These are phyloP conservation scores for Vickermania spadyakhi DNA, from an alignment of 208 protist genomes.

Conservation along the genomic window DNA sequence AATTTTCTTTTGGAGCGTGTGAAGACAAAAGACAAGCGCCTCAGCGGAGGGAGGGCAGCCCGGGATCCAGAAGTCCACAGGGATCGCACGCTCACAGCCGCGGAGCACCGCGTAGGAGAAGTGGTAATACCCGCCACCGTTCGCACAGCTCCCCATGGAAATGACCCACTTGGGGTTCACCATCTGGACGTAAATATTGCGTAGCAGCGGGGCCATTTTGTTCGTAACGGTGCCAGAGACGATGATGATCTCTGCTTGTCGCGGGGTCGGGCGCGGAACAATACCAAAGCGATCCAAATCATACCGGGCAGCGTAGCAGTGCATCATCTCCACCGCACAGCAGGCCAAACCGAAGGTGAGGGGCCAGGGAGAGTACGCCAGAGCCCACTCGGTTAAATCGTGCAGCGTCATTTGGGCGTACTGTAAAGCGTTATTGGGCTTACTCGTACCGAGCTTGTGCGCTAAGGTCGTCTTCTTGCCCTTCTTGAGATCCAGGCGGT, in stretches of 20 bases:
- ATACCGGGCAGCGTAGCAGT: constrained; percentile 93
- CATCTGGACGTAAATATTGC: constrained; percentile 97
- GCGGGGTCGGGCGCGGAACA: constrained; percentile 91
- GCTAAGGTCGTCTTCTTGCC: constrained; percentile 82
- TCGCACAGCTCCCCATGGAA: constrained; percentile 96
- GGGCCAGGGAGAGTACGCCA: constrained; percentile 95
- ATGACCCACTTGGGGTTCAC: constrained; percentile 92
- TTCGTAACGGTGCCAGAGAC: constrained; percentile 99
- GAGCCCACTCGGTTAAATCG: constrained; percentile 83
- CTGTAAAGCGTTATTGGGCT: constrained; percentile 87
- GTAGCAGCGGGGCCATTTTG: constrained; percentile 98
- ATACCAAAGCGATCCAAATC: constrained; percentile 98
- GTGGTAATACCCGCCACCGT: constrained; percentile 98
- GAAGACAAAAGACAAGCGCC: constrained; percentile 87
- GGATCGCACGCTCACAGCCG: constrained; percentile 96
- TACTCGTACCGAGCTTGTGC: constrained; percentile 87
- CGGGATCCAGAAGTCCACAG: constrained; percentile 98
- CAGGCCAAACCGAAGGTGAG: constrained; percentile 98
- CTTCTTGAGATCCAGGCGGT: constrained; percentile 84
- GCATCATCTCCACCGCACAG: constrained; percentile 98
- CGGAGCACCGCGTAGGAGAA: constrained; percentile 96
- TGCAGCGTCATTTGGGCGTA: constrained; percentile 89
- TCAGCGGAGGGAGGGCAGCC: constrained; percentile 97
- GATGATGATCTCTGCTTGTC: constrained; percentile 98
- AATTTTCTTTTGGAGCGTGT: constrained; percentile 91